Evolutionary conservation across 2,329 filamentous ascomycete genomes (phyloP).

Genomic region (Stromatinia cepivora): DNA sequence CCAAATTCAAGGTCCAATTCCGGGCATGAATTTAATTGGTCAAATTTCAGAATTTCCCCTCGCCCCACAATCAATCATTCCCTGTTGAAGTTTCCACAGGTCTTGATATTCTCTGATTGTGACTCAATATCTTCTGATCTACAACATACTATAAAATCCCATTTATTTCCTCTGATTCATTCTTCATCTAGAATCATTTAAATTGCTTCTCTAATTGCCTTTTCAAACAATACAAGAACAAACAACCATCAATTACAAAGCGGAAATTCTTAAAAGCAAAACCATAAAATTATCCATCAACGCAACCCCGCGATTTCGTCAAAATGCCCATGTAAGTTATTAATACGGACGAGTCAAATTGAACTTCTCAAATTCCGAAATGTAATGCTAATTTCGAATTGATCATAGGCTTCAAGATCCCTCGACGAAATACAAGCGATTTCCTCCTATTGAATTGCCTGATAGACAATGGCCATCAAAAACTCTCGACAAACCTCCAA

Average conservation of each 20-base stretch:
- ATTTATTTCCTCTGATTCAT: neutral
- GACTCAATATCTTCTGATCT: slow-evolving; percentile 4
- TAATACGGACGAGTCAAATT: neutral
- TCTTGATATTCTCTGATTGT: neutral
- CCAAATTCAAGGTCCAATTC: neutral
- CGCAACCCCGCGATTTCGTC: slow-evolving; percentile 13
- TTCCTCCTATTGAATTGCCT: slow-evolving; percentile 59
- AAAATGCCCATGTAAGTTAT: slow-evolving; percentile 33
- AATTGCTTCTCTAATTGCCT: neutral
- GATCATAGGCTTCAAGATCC: slow-evolving; percentile 68
- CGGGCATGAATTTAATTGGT: neutral
- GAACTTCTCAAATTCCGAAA: slow-evolving; percentile 4
- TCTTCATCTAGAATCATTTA: too few species aligned
- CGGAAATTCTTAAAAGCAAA: neutral
- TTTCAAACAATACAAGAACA: neutral
- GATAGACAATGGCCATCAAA: slow-evolving; percentile 48
- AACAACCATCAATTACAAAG: slow-evolving; percentile 8
- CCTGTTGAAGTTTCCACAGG: neutral
- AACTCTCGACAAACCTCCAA: slow-evolving; percentile 74
- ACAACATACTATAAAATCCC: neutral
- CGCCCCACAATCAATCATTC: slow-evolving; percentile 9
- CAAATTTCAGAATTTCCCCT: slow-evolving; percentile 6
- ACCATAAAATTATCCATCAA: neutral
- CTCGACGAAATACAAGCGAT: slow-evolving; percentile 73
- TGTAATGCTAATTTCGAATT: neutral